These are phyloP conservation scores for Cynanchum wilfordii DNA, from an alignment of 257 asterid genomes.

Conservation along the genomic window DNA sequence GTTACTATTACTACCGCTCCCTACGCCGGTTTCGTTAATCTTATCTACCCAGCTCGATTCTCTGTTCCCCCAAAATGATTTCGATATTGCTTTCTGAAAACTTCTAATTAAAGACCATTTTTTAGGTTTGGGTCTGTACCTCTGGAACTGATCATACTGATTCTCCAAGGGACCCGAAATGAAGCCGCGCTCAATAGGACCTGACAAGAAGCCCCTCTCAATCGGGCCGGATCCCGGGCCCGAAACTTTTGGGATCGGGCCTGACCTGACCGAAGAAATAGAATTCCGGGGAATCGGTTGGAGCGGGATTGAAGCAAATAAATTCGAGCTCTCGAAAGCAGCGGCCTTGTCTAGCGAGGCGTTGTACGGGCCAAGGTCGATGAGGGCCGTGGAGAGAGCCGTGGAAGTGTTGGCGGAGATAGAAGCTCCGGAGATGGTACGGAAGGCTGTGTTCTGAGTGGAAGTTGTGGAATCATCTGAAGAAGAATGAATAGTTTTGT, in stretches of 20 bases:
- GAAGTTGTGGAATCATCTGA: slow-evolving; percentile 40
- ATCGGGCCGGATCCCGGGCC: slow-evolving; percentile 61
- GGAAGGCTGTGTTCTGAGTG: slow-evolving; percentile 44
- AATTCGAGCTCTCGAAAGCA: slow-evolving; percentile 83
- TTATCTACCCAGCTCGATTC: slow-evolving; percentile 30
- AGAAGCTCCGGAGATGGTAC: slow-evolving; percentile 92
- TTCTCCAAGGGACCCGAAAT: slow-evolving; percentile 87
- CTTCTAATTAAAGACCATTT: slow-evolving; percentile 50
- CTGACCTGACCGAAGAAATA: slow-evolving; percentile 39
- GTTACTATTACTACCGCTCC: slow-evolving; percentile 36
- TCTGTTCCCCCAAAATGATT: slow-evolving; percentile 50
- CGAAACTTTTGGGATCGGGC: slow-evolving; percentile 52
- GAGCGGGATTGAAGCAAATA: slow-evolving; percentile 84
- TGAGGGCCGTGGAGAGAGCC: slow-evolving; percentile 61
- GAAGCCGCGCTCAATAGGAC: slow-evolving; percentile 84
- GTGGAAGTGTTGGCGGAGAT: slow-evolving; percentile 88
- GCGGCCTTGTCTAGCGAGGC: slow-evolving; percentile 65
- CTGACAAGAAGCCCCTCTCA: slow-evolving; percentile 85
- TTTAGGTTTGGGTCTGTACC: slow-evolving; percentile 63
- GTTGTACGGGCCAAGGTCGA: slow-evolving; percentile 39
- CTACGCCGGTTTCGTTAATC: slow-evolving; percentile 25
- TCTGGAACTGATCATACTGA: slow-evolving; percentile 63
- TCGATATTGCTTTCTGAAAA: slow-evolving; percentile 48
- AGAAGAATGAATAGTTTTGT: slow-evolving; percentile 32
- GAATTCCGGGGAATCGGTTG: slow-evolving; percentile 60